Evolutionary conservation across 805 yeast genomes (phyloP).

Genomic region (Wickerhamomyces canadensis): DNA sequence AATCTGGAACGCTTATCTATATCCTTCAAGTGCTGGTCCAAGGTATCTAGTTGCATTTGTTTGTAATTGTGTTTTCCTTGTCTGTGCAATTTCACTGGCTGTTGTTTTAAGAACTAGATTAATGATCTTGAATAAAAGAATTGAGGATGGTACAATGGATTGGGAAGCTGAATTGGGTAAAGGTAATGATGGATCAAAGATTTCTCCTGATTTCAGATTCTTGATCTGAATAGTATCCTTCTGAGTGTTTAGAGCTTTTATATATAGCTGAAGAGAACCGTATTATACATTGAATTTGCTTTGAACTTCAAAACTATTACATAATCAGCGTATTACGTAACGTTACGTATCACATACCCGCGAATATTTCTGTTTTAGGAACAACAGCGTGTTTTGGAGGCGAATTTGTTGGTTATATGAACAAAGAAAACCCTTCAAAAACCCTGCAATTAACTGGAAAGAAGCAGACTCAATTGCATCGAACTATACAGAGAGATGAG

Average conservation of each 20-base stretch:
- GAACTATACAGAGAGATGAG: neutral
- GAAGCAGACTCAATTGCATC: too few species aligned
- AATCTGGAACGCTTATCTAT: conserved; percentile 49
- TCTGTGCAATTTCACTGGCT: conserved; percentile 35
- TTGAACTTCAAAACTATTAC: too few species aligned
- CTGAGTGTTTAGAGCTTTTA: too few species aligned
- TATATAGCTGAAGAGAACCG: too few species aligned
- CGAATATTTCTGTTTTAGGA: neutral
- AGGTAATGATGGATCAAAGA: conserved; percentile 39
- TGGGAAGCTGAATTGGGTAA: conserved; percentile 40
- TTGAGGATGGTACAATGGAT: conserved; percentile 40
- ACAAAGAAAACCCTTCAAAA: neutral
- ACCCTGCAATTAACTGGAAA: neutral
- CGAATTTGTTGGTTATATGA: neutral
- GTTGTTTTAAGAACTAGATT: conserved; percentile 35
- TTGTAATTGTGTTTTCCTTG: conserved; percentile 43
- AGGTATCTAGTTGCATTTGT: conserved; percentile 41
- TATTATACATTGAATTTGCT: too few species aligned
- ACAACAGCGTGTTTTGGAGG: neutral
- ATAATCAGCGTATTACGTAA: too few species aligned
- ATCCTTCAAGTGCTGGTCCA: conserved; percentile 40
- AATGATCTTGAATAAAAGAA: conserved; percentile 33
- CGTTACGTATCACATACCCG: neutral
- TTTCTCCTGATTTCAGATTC: conserved; percentile 40
- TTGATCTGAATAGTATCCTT: conserved; percentile 10